Conservation (phyloP, 2,329 filamentous ascomycete genomes). For the Trichoderma semiorbis region DNA sequence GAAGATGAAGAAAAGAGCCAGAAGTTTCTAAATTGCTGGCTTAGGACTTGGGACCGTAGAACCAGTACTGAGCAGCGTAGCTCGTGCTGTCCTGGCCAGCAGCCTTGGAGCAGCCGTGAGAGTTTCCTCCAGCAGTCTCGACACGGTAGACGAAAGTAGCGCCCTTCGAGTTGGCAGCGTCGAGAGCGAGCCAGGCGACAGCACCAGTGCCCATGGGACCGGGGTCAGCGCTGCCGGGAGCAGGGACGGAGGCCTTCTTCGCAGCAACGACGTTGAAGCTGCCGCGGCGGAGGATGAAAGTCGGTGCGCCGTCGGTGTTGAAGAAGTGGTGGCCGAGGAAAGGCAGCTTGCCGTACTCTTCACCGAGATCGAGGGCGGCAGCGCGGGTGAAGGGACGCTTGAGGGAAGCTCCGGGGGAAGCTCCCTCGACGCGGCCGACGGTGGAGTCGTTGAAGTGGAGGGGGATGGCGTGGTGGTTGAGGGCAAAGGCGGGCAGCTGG, state of each 20-base stretch:
- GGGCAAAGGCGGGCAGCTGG: constrained; percentile 37
- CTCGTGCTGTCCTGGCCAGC: constrained; percentile 49
- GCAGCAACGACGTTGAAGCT: constrained; percentile 41
- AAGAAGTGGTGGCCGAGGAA: constrained; percentile 68
- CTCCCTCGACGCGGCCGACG: constrained; percentile 29
- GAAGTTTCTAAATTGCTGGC: background rate
- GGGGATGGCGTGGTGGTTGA: constrained; percentile 43
- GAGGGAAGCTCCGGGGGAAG: constrained; percentile 41
- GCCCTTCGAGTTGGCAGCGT: constrained; percentile 37
- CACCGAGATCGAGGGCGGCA: constrained; percentile 37
- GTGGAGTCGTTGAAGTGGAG: constrained; percentile 41
- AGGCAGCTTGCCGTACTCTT: constrained; percentile 34
- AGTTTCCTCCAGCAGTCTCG: constrained; percentile 49
- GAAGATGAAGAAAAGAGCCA: background rate
- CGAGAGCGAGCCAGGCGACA: constrained; percentile 54
- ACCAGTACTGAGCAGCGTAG: constrained; percentile 58
- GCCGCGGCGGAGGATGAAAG: constrained; percentile 52
- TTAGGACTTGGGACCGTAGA: constrained; percentile 39
- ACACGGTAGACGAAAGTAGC: constrained; percentile 51
- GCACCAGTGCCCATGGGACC: constrained; percentile 49
- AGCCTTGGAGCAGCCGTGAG: constrained; percentile 40
- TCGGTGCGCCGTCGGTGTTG: constrained; percentile 50
- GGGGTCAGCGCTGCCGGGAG: constrained; percentile 47
- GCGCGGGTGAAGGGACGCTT: constrained; percentile 44
- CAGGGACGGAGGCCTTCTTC: constrained; percentile 48